Evolutionary conservation across 129 eudicot genomes (phyloP).

Genomic region (Daucus carota): DNA sequence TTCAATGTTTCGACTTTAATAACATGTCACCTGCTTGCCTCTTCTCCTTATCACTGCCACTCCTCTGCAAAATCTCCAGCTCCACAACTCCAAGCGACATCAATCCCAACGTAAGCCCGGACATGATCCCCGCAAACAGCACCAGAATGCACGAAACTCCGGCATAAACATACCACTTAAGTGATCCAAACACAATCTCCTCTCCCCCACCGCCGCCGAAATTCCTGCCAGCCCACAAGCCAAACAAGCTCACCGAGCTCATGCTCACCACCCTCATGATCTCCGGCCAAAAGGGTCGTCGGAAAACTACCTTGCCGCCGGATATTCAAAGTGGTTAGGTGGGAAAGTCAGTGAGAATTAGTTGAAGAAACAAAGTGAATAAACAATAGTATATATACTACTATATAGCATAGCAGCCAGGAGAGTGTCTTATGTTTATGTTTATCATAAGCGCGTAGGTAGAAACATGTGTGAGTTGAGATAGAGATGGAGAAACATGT

Average conservation of each 20-base stretch:
- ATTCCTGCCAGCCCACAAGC: constrained; percentile 25
- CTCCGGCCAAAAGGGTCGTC: neutral
- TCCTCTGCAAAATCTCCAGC: constrained; percentile 79
- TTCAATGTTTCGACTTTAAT: too few species aligned
- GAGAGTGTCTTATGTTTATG: neutral
- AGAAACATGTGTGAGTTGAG: neutral
- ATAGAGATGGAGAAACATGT: neutral
- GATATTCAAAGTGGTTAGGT: neutral
- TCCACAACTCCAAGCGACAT: constrained; percentile 91
- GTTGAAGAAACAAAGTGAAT: neutral
- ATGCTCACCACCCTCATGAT: constrained; percentile 21
- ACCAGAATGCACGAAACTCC: constrained; percentile 73
- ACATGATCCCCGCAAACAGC: constrained; percentile 88
- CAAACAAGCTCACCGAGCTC: constrained; percentile 32
- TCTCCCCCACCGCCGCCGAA: constrained; percentile 30
- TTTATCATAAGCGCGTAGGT: too few species aligned
- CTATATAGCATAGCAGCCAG: neutral
- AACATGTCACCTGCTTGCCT: constrained; percentile 65
- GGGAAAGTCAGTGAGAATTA: neutral
- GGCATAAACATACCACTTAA: constrained; percentile 79
- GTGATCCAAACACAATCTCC: constrained; percentile 58
- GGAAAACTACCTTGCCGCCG: neutral
- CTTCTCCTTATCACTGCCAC: constrained; percentile 67
- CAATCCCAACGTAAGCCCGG: constrained; percentile 80
- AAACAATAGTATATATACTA: neutral